Evolutionary conservation across 2,329 filamentous ascomycete genomes (phyloP), one percentile per base, ranked within the genome.

Genomic region (Corniculantispora saksenae): DNA sequence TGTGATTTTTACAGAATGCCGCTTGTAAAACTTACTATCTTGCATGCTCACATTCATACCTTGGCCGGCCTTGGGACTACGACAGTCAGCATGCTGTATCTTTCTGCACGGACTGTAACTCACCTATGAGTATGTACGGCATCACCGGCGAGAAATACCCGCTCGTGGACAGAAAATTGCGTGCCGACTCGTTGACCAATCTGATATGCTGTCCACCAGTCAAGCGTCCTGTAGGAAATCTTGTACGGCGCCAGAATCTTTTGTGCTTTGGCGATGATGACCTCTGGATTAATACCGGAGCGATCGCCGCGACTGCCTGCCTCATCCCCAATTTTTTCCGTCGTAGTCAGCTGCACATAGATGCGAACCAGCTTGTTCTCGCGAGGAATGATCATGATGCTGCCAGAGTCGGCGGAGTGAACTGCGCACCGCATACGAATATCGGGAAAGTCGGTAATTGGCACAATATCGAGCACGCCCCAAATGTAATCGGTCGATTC

Each of bases 11-110:
- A 3, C 12, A 17, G 51, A 12, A 17, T 8, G 25, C 17, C 2
- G 7, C 32, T 27, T 4, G n/a, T n/a, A 56, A 32, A 29, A 40
- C 65, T 64, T 57, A 66, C 60, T 75, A 72, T 92, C 89, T 69
- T 90, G 88, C 85, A 92, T 89, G 35, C 82, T 85, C 2, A 90
- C 85, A 69, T 92, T 92, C 88, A 91, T 91, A 15, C 89, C 89
- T 71, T 91, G 88, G 2, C 88, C 88, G 0, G 86, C 88, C 71
- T 90, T 90, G 23, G 87, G 88, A 50, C 68, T 70, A 23, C 4
- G 10, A 27, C 12, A 7, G 51, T 60, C 43, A 51, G 47, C 7
- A 17, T n/a, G n/a, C 17, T 19, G 4, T 6, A 10, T n/a, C 4
- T 32, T 6, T 32, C 10, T 32, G 32, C 32, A n/a, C 32, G 15